Conservation (phyloP, 495 filamentous ascomycete species). For the Chaetomium tenue region DNA sequence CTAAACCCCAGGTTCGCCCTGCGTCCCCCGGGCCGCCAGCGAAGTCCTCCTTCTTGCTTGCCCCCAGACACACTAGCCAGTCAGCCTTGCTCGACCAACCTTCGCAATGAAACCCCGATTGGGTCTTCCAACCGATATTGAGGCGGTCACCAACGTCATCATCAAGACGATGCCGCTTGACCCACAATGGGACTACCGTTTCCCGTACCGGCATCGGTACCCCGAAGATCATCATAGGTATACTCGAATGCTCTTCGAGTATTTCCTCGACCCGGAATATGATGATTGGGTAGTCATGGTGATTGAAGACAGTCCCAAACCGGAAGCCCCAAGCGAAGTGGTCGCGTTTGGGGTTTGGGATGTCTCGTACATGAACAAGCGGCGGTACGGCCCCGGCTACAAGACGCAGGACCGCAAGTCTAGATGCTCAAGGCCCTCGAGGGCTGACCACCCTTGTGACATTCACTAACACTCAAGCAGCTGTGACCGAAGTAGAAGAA, state of each 20-base stretch:
- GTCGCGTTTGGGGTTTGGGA: conserved; percentile 40
- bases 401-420: conserved; percentile 35
- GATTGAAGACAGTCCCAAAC: conserved; percentile 33
- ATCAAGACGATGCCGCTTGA: conserved; percentile 40
- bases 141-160: conserved; percentile 38
- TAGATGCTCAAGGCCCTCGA: neutral
- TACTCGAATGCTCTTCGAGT: conserved; percentile 37
- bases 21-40: neutral
- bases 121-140: conserved; percentile 33
- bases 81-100: neutral
- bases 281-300: conserved; percentile 43
- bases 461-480: conserved; percentile 14
- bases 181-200: conserved; percentile 43
- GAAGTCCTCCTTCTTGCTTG: neutral
- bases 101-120: conserved; percentile 30
- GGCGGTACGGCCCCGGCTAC: conserved; percentile 34
- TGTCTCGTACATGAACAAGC: conserved; percentile 36
- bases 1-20: neutral
- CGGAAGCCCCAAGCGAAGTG: conserved; percentile 22
- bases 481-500: conserved; percentile 30
- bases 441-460: neutral
- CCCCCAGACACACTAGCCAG: neutral
- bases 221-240: conserved; percentile 41
- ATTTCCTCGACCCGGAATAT: conserved; percentile 34
- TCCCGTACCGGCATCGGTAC: conserved; percentile 32